A percentile compares a stretch with the other conserved stretches of the same genome.
phyloP scores from a whole-genome alignment of 2,329 filamentous ascomycete species.

The Cladophialophora carrionii region DNA sequence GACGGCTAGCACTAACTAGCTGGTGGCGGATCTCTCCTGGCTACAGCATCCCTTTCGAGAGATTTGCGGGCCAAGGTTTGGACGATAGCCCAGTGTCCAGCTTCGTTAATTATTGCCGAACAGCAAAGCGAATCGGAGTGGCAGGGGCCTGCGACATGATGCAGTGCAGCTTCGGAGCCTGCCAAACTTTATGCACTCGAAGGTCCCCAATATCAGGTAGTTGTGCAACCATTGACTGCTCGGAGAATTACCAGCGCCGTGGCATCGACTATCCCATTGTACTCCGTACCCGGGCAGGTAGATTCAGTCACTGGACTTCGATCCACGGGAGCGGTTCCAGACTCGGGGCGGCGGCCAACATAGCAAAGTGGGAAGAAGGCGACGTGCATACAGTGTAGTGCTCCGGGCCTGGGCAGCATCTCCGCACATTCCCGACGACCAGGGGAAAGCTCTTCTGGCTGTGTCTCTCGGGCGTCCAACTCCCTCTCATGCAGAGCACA shows the following conservation, averaged over 20 bases:
- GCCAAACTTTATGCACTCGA: background rate
- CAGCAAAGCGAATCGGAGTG: slow-evolving; percentile 9
- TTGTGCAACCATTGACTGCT: slow-evolving; percentile 2
- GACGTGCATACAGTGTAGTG: background rate
- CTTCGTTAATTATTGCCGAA: slow-evolving; percentile 4
- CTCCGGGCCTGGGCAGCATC: background rate
- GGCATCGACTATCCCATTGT: slow-evolving; percentile 9
- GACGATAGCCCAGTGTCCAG: background rate
- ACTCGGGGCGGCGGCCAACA: background rate
- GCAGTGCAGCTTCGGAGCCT: background rate
- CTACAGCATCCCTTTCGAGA: slow-evolving; percentile 2
- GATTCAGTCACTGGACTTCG: background rate
- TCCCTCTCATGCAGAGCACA: background rate
- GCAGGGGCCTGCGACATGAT: background rate
- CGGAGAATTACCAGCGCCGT: slow-evolving; percentile 19
- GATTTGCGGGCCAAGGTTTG: background rate
- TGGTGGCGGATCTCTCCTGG: background rate
- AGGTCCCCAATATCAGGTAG: background rate
- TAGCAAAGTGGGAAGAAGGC: background rate
- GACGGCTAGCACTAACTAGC: slow-evolving; percentile 4
- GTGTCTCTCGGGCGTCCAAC: background rate
- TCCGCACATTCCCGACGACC: background rate
- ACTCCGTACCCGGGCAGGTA: background rate
- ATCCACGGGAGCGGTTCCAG: background rate
- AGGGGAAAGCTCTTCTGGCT: background rate